Evolutionary conservation across 2,329 filamentous ascomycete species (phyloP), one percentile per base, ranked within the genome.

Genomic region (Leptodontidium sp.): DNA sequence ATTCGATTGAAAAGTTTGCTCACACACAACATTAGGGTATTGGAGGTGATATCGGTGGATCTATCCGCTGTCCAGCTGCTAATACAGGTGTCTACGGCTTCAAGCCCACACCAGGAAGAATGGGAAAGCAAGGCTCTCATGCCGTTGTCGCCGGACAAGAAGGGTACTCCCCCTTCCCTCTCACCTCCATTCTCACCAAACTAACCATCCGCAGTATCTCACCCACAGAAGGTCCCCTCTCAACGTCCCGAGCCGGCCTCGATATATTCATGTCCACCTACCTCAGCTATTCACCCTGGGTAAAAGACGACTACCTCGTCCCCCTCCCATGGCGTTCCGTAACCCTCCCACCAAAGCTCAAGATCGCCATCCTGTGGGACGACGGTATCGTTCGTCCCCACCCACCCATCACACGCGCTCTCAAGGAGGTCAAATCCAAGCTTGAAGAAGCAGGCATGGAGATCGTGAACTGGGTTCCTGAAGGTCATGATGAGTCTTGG

Each of bases 1-100:
- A 21, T 12, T 8, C 8, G n/a, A 50, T 21, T 21, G 21, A 21
- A 21, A 21, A 21, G 21, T 21, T 21, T 12, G 17, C 32, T 59
- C 6, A 38, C 24, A 4, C 6, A 53, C 14, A 1, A 3, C 14
- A 49, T 21, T 24, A 71, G 69, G 70, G 68, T 15, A 65, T 72
- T 47, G 70, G 70, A 26, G 70, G 70, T 50, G 70, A 72, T 47
- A 72, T 72, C n/a, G 68, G 70, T 14, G 70, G 70, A 26, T 70
- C 68, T 15, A 70, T 72, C 12, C 50, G 70, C 29, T 72, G 68
- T 35, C 69, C 78, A 3, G 82, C 84, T 0, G 83, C 84, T 76
- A 84, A 83, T 57, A 82, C 81, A 45, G 84, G 84, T 0, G 76
- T 85, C 12, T 86, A 84, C 68, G 83, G 83, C 1, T 82, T 85